Base-by-base conservation (phyloP, 148 eudicot genomes). In the Limonium bicolor region DNA sequence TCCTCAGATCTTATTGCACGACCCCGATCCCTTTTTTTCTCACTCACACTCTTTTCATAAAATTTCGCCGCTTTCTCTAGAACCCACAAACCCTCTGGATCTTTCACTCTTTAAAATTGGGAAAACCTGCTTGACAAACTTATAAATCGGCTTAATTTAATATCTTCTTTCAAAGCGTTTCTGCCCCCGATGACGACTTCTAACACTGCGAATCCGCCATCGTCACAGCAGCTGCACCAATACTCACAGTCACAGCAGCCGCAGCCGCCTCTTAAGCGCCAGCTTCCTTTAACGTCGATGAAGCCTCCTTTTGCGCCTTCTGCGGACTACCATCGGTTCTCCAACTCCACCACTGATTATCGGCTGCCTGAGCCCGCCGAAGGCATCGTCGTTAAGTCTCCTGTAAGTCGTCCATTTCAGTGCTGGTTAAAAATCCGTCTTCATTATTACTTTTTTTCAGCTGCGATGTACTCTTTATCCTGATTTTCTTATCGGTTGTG, bases 271-370 rank as follows among this genome's bases (percentile, higher is more conserved):
- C 34, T 50, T 8, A 65, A 63, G 45, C 68, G 80, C 2, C 78
- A 74, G 64, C 61, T 66, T 32, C 63, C 76, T 0, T 69, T 74
- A 44, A 43, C 77, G n/a, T 48, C 81, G 24, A 61, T 72, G 66
- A 85, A 72, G 59, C 81, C 93, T 62, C 82, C 90, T 18, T 59
- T 68, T 55, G 48, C 39, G 17, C 53, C 65, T 6, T 27, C 58
- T 0, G 64, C 71, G 6, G 86, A 87, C 53, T 76, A 87, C 58
- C 85, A 76, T 60, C 76, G 69, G 49, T 87, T 87, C 51, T 5
- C 30, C 16, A 23, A 28, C 19, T 15, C 43, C 6, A 0, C 82
- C 53, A 39, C 31, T 14, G 61, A 28, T 4, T 41, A 19, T 12
- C 40, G 61, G 9, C 46, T 50, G 6, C 46, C 31, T 5, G 65